Percentiles rank a stretch among this genome's conserved stretches.
These are phyloP conservation scores for Urochloa ruziziensis DNA, from an alignment of 176 grass and related monocot species.

Conservation along the genomic window DNA sequence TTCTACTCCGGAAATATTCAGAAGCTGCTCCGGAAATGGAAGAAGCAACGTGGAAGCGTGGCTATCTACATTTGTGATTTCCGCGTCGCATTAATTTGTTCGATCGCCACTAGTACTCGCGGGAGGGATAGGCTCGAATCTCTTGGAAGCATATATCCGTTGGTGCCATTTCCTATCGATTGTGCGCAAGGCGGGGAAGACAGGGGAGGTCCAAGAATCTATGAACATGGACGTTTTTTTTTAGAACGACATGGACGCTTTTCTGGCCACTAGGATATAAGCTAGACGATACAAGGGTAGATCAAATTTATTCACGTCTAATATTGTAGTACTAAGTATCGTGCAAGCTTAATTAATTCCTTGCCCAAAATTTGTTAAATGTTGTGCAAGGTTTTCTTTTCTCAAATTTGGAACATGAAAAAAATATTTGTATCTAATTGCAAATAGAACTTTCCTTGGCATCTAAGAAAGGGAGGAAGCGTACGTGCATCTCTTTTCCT, in stretches of 20 bases:
- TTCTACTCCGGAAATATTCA: no score
- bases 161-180: not conserved
- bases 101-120: no score
- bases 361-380: not conserved
- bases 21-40: no score
- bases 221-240: not conserved
- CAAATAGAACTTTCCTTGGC: not conserved
- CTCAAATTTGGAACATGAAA: not conserved
- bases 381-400: not conserved
- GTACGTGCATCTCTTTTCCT: not conserved
- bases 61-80: no score
- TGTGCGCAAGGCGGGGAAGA: no score
- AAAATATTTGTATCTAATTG: not conserved
- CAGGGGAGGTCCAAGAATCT: not conserved
- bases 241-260: not conserved
- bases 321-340: no score
- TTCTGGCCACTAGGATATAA: not conserved
- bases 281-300: no score
- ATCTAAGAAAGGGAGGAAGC: not conserved
- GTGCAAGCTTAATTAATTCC: no score
- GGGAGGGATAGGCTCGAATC: not conserved
- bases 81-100: no score
- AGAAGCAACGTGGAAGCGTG: no score
- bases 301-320: no score
- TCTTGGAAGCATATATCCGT: not conserved